phyloP scores from a whole-genome alignment of 1,284 basidiomycete genomes.

The Inonotus hispidus region DNA sequence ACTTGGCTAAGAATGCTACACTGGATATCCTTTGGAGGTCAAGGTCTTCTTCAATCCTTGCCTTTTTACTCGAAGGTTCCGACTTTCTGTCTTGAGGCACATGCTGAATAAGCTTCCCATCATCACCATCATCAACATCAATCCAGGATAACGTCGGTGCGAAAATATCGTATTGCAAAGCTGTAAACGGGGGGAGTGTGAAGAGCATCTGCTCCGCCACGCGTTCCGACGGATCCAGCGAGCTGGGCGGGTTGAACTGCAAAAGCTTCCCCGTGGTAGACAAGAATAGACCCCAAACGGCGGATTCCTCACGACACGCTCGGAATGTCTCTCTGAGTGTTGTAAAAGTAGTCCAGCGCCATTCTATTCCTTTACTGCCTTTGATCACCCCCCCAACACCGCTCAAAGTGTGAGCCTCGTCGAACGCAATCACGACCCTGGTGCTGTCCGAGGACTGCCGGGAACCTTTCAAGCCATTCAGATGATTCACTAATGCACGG shows the following conservation, averaged over 20 bases:
- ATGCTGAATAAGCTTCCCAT: background rate
- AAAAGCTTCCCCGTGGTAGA: background rate
- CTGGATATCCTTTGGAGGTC: background rate
- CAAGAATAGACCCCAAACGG: background rate
- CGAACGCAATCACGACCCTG: background rate
- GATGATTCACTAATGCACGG: background rate
- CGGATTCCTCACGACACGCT: background rate
- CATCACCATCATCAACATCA: background rate
- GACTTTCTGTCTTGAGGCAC: background rate
- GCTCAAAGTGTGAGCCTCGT: background rate
- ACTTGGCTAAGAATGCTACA: background rate
- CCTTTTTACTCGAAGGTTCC: background rate
- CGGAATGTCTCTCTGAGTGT: background rate
- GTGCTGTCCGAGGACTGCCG: too few species aligned
- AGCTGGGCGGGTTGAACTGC: background rate
- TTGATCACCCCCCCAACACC: too few species aligned
- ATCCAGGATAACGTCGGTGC: background rate
- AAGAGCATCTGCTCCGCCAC: background rate
- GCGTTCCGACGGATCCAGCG: background rate
- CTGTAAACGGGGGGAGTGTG: background rate
- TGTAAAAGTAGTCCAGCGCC: background rate
- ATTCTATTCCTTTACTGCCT: background rate
- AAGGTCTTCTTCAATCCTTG: background rate
- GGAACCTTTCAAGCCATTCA: too few species aligned
- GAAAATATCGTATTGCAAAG: background rate